phyloP scores from a whole-genome alignment of 2,329 filamentous ascomycete genomes.

The Amylocarpus encephaloides region DNA sequence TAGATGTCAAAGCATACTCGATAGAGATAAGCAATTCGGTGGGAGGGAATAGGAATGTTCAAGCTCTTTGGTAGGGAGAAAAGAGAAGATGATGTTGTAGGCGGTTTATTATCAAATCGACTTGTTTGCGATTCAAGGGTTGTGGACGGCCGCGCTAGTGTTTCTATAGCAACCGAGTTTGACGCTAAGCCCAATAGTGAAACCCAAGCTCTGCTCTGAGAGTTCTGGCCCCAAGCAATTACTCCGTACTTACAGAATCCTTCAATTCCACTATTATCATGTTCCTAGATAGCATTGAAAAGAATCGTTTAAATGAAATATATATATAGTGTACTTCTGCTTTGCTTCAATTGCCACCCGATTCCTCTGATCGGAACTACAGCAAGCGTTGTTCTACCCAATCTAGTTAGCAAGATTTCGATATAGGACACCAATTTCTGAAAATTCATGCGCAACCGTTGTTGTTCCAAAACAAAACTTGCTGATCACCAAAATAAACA shows the following conservation, averaged over 20 bases:
- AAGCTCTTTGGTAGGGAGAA: slow-evolving; percentile 2
- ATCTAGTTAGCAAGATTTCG: no score
- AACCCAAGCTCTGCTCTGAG: no score
- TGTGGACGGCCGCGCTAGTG: background rate
- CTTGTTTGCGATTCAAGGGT: slow-evolving; percentile 5
- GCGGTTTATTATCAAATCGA: background rate
- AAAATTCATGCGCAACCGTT: background rate
- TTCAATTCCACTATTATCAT: no score
- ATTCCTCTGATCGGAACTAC: background rate
- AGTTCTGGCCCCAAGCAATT: no score
- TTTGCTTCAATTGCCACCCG: no score
- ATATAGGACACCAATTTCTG: no score
- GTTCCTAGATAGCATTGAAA: no score
- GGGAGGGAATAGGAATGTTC: slow-evolving; percentile 16
- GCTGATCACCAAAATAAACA: slow-evolving; percentile 4
- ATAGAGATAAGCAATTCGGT: background rate
- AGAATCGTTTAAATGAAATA: no score
- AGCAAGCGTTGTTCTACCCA: background rate
- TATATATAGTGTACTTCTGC: no score
- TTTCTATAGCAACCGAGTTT: no score
- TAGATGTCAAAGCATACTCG: slow-evolving; percentile 20
- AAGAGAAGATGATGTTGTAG: slow-evolving; percentile 9
- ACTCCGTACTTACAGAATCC: no score
- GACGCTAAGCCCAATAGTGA: no score
- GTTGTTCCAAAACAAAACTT: background rate